These are phyloP conservation scores for Vitis cinerea DNA, from an alignment of 164 flowering plant genomes.

Conservation along the genomic window DNA sequence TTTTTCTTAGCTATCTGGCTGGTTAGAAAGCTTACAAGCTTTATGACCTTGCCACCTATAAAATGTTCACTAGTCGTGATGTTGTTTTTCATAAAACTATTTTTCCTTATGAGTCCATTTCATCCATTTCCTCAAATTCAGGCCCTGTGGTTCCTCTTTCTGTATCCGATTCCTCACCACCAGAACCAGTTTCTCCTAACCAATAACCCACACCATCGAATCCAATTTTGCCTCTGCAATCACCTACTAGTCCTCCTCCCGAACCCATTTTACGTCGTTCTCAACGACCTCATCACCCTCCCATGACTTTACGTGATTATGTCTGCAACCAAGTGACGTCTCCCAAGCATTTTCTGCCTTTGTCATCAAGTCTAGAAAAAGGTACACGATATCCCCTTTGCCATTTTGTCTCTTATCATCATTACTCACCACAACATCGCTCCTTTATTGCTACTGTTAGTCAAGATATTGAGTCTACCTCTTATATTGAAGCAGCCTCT, in stretches of 20 bases:
- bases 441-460: neutral
- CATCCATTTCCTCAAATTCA: no score
- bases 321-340: no score
- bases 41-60: constrained; percentile 5
- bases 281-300: no score
- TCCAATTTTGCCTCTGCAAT: no score
- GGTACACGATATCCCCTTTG: neutral
- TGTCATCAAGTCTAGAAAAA: no score
- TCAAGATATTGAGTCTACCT: neutral
- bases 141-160: no score
- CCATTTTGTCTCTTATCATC: neutral
- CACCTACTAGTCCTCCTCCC: no score
- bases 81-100: neutral
- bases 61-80: neutral
- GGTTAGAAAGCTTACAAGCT: constrained; percentile 12
- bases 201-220: no score
- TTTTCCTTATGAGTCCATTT: neutral
- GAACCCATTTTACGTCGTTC: neutral
- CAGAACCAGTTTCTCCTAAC: no score
- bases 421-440: neutral
- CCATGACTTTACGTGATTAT: no score
- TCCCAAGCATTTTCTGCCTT: no score
- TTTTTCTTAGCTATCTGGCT: constrained; percentile 15
- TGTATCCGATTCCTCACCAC: no score
- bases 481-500: neutral